Percentiles rank a stretch among this genome's conserved stretches.
These are phyloP conservation scores for Lipomyces chichibuensis DNA, from an alignment of 805 yeast genomes.

Conservation along the genomic window DNA sequence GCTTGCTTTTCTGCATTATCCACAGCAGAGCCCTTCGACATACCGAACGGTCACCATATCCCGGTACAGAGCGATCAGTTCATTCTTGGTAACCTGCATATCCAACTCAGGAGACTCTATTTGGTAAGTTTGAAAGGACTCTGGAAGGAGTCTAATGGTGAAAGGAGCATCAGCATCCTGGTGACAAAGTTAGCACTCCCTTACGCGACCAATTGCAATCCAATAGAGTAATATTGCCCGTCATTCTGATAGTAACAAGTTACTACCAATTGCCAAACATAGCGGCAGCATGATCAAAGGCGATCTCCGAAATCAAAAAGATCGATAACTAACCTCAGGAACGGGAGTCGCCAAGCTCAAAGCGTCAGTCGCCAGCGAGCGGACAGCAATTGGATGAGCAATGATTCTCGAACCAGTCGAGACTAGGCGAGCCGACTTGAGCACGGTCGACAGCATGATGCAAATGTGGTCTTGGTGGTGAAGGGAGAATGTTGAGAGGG, in stretches of 20 bases:
- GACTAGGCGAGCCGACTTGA: constrained; percentile 23
- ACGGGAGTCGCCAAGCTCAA: constrained; percentile 16
- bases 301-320: neutral
- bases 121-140: constrained; percentile 84
- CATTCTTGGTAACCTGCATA: constrained; percentile 78
- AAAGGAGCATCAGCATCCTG: constrained; percentile 34
- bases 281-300: neutral
- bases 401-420: constrained; percentile 27
- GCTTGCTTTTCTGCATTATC: neutral
- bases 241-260: neutral
- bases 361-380: constrained; percentile 32
- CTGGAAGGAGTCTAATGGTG: constrained; percentile 61
- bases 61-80: constrained; percentile 89
- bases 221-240: neutral
- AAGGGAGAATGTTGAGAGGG: constrained; percentile 1
- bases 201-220: neutral
- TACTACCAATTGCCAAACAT: neutral
- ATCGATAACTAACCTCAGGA: constrained; percentile 23
- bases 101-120: constrained; percentile 64
- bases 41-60: constrained; percentile 79
- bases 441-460: constrained; percentile 15
- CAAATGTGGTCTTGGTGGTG: neutral
- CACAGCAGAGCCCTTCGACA: neutral
- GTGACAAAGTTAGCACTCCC: neutral
- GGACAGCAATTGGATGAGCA: constrained; percentile 23